Conservation (phyloP, 352 stramenopile genomes). For the Globisporangium spinosum region DNA sequence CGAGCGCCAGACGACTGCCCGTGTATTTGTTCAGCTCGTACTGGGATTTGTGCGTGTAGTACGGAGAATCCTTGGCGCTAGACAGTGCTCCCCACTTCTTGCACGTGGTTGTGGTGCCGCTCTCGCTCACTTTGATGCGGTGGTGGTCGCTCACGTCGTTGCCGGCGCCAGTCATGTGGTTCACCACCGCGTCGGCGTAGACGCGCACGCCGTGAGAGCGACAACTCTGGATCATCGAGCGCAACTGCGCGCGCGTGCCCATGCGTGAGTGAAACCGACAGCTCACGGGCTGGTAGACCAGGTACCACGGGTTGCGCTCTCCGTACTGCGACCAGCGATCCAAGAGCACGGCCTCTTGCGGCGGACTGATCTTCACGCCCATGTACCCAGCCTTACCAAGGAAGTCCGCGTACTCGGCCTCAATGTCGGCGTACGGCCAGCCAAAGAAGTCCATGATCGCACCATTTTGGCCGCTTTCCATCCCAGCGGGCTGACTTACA, state of each 20-base stretch:
- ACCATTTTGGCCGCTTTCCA: constrained; percentile 48
- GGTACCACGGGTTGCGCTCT: constrained; percentile 67
- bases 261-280: constrained; percentile 59
- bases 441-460: constrained; percentile 70
- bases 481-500: constrained; percentile 27
- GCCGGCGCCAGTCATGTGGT: constrained; percentile 47
- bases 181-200: constrained; percentile 58
- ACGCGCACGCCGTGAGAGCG: constrained; percentile 56
- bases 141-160: constrained; percentile 45
- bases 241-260: constrained; percentile 42
- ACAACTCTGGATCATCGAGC: constrained; percentile 65
- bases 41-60: constrained; percentile 39
- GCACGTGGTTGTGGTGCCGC: constrained; percentile 18
- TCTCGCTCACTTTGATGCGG: constrained; percentile 6
- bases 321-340: constrained; percentile 34
- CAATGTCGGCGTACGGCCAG: constrained; percentile 64
- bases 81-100: constrained; percentile 36
- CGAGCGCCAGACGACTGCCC: constrained; percentile 34
- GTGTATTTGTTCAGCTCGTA: constrained; percentile 46
- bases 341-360: constrained; percentile 52
- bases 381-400: constrained; percentile 65
- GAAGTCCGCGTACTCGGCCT: constrained; percentile 54
- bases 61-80: constrained; percentile 33
- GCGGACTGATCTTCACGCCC: constrained; percentile 66
- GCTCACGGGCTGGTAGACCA: constrained; percentile 62